These are phyloP conservation scores for Brasenia schreberi DNA, from an alignment of 164 flowering plant species.

Conservation along the genomic window DNA sequence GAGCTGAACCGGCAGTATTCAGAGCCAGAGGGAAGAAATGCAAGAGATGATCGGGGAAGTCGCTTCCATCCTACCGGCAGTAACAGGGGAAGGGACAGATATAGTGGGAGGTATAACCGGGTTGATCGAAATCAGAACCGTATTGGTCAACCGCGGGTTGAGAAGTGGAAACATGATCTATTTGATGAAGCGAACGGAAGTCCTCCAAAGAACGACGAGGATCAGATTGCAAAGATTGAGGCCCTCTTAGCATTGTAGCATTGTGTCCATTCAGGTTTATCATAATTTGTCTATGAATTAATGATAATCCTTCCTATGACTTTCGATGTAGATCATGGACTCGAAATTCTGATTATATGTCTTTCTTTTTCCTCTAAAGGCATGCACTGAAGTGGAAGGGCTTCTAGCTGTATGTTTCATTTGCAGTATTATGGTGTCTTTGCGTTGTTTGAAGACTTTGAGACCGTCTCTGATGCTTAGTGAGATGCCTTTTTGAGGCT, in stretches of 20 bases:
- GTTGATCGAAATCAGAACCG: conserved; percentile 16
- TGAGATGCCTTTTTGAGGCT: too few species aligned
- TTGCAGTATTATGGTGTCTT: too few species aligned
- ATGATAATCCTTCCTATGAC: too few species aligned
- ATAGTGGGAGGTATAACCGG: conserved; percentile 26
- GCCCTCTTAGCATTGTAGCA: conserved; percentile 52
- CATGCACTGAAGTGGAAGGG: too few species aligned
- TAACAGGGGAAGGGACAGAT: conserved; percentile 41
- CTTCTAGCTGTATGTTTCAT: too few species aligned
- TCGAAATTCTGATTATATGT: too few species aligned
- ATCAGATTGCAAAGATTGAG: conserved; percentile 86
- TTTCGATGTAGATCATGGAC: too few species aligned
- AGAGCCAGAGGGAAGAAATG: conserved; percentile 2
- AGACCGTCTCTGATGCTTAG: too few species aligned
- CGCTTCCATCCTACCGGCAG: conserved; percentile 22
- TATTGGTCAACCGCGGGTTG: conserved; percentile 24
- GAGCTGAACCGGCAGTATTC: conserved; percentile 25
- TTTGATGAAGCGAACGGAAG: conserved; percentile 65
- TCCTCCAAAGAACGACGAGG: conserved; percentile 78
- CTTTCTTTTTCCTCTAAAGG: too few species aligned
- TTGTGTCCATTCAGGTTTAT: not conserved
- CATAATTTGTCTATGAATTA: too few species aligned
- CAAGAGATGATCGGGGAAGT: conserved; percentile 11
- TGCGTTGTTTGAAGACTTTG: too few species aligned
- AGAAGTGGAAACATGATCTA: conserved; percentile 95